Base-by-base conservation (phyloP, 2,329 filamentous ascomycete species). In the Colletotrichum orbiculare region DNA sequence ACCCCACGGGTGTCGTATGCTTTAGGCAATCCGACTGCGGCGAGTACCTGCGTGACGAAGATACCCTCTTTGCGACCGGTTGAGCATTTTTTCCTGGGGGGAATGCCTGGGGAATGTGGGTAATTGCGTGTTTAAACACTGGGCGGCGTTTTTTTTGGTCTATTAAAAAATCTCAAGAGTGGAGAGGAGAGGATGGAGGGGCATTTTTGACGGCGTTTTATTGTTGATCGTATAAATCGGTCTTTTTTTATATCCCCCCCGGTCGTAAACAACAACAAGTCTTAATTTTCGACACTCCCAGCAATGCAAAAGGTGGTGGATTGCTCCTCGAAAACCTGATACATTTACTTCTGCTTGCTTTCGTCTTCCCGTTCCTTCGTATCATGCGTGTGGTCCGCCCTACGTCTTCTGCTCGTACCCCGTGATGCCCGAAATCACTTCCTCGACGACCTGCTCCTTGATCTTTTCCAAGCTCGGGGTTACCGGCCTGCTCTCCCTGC, bases 21-120 rank as follows among this genome's bases (percentile, higher is more conserved):
- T 98, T 97, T 79, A 86, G 95, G 69, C 96, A 99, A 81, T 92
- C 93, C 1, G 96, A 99, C 81, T 91, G 92, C 71, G 96, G 96
- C 72, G 95, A 98, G 81, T 99, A 97, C 75, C 83, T 99, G 74
- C 88, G 96, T 75, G 95, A 98, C 72, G 88, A 91, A 76, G 87
- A 89, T 74, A 88, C 86, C 60, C 75, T 90, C 59, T 90, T 90
- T 74, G 83, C 86, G 34, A 81, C 83, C 37, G 82, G 83, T 62
- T 85, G 75, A 75, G 35, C 17, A 25, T 25, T 25, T n/a, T n/a
- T 43, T 9, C 35, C 8, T 15, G 13, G 15, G 15, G 46, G 56
- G 13, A 42, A n/a, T 7, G 47, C 34, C 15, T 17, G 35, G 12
- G 54, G 45, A 12, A 25, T 25, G 15, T 35, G 12, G 60, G 35